These are phyloP conservation scores for Straminergon stramineum DNA, from an alignment of 225 moss, liverwort and hornwort species.

Conservation along the genomic window DNA sequence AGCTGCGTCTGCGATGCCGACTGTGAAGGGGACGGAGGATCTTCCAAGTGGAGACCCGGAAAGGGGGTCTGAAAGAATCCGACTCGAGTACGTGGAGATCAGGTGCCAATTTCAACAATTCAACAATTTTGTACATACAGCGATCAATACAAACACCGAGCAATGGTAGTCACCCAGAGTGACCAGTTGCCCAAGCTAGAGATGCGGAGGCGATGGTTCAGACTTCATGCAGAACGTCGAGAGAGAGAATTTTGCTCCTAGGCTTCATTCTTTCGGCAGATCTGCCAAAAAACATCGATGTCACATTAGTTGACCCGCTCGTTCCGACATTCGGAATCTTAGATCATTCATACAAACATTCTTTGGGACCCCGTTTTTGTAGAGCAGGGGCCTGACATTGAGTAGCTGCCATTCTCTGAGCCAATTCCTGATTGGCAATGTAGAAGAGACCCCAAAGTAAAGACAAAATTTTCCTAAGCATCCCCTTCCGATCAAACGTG, in stretches of 20 bases:
- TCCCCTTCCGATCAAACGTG: background rate
- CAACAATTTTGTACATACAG: background rate
- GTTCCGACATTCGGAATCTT: background rate
- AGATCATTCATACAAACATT: background rate
- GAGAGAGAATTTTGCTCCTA: too few species aligned
- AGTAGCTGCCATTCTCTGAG: background rate
- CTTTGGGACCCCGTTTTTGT: background rate
- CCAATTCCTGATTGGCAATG: background rate
- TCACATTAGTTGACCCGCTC: background rate
- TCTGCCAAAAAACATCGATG: background rate
- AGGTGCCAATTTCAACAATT: background rate
- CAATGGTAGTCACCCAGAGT: too few species aligned
- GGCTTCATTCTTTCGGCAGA: background rate
- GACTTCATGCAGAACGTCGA: too few species aligned
- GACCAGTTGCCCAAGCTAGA: too few species aligned
- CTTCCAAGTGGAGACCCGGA: slow-evolving; percentile 1
- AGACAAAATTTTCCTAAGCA: background rate
- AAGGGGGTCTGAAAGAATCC: background rate
- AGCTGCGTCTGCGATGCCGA: background rate
- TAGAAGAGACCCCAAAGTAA: background rate
- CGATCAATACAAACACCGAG: too few species aligned
- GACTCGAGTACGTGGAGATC: background rate
- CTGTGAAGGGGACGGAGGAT: background rate
- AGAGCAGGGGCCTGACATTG: background rate
- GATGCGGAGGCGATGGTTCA: too few species aligned